phyloP scores from a whole-genome alignment of 116 monocot genomes.

The Cymodocea nodosa region DNA sequence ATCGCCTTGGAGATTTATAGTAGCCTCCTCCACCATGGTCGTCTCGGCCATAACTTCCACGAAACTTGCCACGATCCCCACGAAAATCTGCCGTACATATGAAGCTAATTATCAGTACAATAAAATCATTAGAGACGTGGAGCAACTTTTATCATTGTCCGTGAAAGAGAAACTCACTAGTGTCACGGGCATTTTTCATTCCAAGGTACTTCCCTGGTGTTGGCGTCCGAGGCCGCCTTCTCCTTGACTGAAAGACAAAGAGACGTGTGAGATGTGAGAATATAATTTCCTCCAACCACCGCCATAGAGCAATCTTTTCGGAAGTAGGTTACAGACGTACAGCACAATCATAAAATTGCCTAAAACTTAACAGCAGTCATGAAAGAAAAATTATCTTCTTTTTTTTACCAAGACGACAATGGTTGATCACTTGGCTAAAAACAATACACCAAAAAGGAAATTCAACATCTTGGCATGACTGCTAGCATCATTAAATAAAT shows the following conservation, averaged over 20 bases:
- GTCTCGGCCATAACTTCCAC: constrained; percentile 49
- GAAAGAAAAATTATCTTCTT: background rate
- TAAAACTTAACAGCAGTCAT: too few relatives aligned
- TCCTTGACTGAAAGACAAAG: constrained; percentile 42
- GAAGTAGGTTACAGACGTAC: too few relatives aligned
- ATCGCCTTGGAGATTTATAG: constrained; percentile 49
- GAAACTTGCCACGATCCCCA: constrained; percentile 34
- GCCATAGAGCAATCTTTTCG: too few relatives aligned
- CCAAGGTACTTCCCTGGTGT: constrained; percentile 84
- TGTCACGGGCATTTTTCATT: constrained; percentile 43
- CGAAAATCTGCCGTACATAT: constrained; percentile 20
- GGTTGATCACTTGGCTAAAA: background rate
- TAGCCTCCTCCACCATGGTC: constrained; percentile 35
- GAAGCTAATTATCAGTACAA: background rate
- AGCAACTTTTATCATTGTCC: background rate
- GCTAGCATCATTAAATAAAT: constrained; percentile 19
- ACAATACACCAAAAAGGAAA: background rate
- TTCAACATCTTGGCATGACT: constrained; percentile 3
- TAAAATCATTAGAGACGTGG: background rate
- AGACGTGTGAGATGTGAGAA: too few relatives aligned
- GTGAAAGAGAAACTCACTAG: constrained; percentile 15
- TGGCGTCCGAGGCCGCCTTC: constrained; percentile 58
- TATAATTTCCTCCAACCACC: too few relatives aligned
- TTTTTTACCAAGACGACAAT: background rate
- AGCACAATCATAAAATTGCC: too few relatives aligned